Percentiles rank a stretch among this genome's conserved stretches.
Conservation (phyloP, 768 basidiomycete species). For the Termitomyces heimii region DNA sequence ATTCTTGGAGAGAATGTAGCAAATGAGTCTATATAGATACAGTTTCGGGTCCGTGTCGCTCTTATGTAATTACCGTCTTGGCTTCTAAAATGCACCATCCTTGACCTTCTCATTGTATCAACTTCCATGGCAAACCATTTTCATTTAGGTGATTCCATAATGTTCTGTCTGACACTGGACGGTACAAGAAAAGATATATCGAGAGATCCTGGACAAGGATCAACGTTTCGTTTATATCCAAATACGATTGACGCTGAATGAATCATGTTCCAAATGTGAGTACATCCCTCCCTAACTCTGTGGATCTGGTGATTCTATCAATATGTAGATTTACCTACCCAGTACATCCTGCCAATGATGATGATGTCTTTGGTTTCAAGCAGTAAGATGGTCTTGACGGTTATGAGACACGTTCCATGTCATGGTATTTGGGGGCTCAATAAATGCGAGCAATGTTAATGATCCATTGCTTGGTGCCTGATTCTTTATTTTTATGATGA, state of each 20-base stretch:
- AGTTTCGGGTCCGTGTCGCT: too few species aligned
- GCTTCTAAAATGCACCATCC: too few species aligned
- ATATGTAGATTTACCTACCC: too few species aligned
- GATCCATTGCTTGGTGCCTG: not conserved
- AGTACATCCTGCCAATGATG: not conserved
- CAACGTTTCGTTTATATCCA: too few species aligned
- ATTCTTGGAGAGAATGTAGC: too few species aligned
- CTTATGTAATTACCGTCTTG: too few species aligned
- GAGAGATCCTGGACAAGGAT: not conserved
- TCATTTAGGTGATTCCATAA: not conserved
- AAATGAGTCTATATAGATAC: too few species aligned
- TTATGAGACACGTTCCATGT: not conserved
- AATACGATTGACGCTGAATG: not conserved
- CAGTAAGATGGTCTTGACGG: not conserved
- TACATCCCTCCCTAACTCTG: not conserved
- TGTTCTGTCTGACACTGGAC: not conserved
- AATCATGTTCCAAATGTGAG: not conserved
- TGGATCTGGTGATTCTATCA: not conserved
- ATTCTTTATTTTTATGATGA: not conserved
- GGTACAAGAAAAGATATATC: not conserved
- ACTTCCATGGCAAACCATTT: too few species aligned
- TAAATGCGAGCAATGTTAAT: too few species aligned
- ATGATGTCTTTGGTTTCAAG: not conserved
- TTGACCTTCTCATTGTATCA: too few species aligned
- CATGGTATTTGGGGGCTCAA: not conserved